phyloP scores from a whole-genome alignment of 176 grass and related monocot species.

The Bolboschoenus planiculmis region DNA sequence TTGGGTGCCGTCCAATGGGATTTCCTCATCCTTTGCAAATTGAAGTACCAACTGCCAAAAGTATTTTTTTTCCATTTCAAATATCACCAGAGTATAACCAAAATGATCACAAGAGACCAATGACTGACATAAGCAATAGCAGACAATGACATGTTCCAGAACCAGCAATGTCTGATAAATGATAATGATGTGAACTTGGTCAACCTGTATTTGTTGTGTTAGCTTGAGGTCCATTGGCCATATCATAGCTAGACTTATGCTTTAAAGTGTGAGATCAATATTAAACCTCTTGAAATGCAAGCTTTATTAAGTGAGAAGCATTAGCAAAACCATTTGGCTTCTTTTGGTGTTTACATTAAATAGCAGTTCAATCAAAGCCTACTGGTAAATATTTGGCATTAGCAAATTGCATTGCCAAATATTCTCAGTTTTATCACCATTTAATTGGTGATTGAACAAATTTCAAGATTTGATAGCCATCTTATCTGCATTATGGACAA shows the following conservation, averaged over 20 bases:
- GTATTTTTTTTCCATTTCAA: not conserved
- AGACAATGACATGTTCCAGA: not conserved
- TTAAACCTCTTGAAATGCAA: not conserved
- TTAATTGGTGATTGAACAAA: not conserved
- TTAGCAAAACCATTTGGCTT: not conserved
- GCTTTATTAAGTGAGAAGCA: not conserved
- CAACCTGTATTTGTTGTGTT: not conserved
- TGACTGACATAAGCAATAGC: not conserved
- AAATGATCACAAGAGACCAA: not conserved
- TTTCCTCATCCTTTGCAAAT: conserved; percentile 56
- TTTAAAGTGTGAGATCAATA: not conserved
- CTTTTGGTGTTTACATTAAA: not conserved
- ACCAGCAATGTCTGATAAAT: not conserved
- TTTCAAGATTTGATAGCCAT: not conserved
- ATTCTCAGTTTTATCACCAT: not conserved
- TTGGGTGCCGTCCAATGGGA: conserved; percentile 38
- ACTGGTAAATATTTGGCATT: not conserved
- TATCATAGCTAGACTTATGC: not conserved
- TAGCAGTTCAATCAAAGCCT: not conserved
- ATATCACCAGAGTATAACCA: not conserved
- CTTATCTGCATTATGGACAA: not conserved
- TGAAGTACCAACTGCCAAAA: conserved; percentile 53
- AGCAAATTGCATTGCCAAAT: not conserved
- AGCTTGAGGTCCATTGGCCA: not conserved
- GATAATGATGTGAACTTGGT: not conserved